A percentile compares a stretch with the other conserved stretches of the same genome.
phyloP scores from a whole-genome alignment of 2,329 filamentous ascomycete species.

The Diaporthe amygdali region DNA sequence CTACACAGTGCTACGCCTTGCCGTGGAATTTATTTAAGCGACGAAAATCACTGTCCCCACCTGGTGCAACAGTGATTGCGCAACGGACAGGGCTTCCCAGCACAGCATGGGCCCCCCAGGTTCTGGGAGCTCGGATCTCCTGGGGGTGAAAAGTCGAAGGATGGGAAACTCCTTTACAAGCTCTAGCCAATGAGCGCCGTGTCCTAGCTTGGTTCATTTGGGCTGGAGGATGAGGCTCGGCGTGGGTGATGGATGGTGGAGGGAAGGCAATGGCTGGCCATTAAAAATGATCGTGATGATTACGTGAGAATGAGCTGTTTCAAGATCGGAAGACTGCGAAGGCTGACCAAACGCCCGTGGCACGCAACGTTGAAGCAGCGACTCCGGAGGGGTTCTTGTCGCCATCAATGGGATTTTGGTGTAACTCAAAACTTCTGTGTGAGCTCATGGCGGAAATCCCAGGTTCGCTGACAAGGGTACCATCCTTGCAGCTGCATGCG shows the following conservation, averaged over 20 bases:
- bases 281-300: neutral
- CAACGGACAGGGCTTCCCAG: slow-evolving; percentile 12
- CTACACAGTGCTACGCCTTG: neutral
- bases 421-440: neutral
- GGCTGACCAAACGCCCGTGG: neutral
- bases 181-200: slow-evolving; percentile 1
- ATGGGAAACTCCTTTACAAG: slow-evolving; percentile 12
- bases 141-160: neutral
- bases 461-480: slow-evolving; percentile 14
- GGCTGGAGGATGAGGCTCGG: slow-evolving; percentile 13
- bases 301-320: neutral
- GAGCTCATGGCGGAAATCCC: neutral
- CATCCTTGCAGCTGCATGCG: slow-evolving; percentile 15
- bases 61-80: slow-evolving; percentile 3
- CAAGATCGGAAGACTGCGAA: neutral
- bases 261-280: neutral
- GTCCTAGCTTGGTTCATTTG: neutral
- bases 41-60: slow-evolving; percentile 15
- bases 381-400: neutral
- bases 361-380: neutral
- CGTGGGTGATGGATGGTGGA: neutral
- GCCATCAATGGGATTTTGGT: neutral
- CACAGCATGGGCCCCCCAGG: neutral
- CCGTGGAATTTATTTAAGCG: neutral
- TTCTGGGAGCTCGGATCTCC: slow-evolving; percentile 4